These are phyloP conservation scores for Phaeophleospora eucalypticola DNA, from an alignment of 2,329 filamentous ascomycete species.

Conservation along the genomic window DNA sequence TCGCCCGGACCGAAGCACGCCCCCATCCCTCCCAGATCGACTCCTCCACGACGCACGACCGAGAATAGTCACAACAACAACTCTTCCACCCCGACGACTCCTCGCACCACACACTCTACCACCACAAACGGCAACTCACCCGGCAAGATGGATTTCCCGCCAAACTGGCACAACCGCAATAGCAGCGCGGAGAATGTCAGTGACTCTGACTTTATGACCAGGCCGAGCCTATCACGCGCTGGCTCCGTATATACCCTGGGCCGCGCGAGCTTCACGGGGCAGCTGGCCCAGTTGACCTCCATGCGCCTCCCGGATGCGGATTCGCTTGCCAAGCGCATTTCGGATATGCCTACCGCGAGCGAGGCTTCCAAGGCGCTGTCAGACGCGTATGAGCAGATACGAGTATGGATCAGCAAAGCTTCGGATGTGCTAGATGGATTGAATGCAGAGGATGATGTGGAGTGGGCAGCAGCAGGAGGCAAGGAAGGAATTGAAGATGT, in stretches of 20 bases:
- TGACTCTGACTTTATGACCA: slow-evolving; percentile 57
- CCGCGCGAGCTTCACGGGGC: slow-evolving; percentile 85
- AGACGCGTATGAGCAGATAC: slow-evolving; percentile 86
- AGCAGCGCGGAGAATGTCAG: slow-evolving; percentile 40
- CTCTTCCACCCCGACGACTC: slow-evolving; percentile 18
- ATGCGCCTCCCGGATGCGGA: slow-evolving; percentile 83
- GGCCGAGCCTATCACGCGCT: slow-evolving; percentile 59
- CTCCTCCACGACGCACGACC: not conserved
- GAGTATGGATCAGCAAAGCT: slow-evolving; percentile 89
- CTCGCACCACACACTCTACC: not conserved
- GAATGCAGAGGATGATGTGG: slow-evolving; percentile 93
- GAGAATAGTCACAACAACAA: not conserved
- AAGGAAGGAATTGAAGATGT: slow-evolving; percentile 70
- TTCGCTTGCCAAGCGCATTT: slow-evolving; percentile 76
- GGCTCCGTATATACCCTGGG: slow-evolving; percentile 93
- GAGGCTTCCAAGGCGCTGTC: slow-evolving; percentile 79
- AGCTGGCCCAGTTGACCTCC: slow-evolving; percentile 86
- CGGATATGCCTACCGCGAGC: slow-evolving; percentile 77
- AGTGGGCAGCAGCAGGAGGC: slow-evolving; percentile 90
- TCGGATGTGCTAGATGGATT: slow-evolving; percentile 82
- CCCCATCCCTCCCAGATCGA: not conserved
- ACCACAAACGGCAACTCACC: slow-evolving; percentile 20
- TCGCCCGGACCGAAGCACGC: slow-evolving; percentile 23
- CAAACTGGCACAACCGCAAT: slow-evolving; percentile 11
- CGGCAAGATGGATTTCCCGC: slow-evolving; percentile 7